Percentiles rank a stretch among this genome's conserved stretches.
Conservation (phyloP, 2,329 filamentous ascomycete genomes). For the Aspergillus flavus region DNA sequence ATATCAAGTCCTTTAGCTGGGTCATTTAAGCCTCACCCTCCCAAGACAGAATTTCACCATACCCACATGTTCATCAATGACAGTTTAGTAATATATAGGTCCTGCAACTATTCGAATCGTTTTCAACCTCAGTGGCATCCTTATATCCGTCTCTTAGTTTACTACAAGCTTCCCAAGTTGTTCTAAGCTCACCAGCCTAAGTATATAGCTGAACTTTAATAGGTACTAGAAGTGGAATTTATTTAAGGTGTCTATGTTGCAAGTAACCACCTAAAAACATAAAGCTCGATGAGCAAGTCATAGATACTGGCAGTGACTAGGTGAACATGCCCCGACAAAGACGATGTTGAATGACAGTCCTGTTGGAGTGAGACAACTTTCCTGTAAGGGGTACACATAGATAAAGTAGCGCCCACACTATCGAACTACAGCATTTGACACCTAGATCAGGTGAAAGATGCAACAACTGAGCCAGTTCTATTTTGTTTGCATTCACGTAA, state of each 20-base stretch:
- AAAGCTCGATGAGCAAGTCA: neutral
- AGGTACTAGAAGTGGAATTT: neutral
- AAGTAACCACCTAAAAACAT: neutral
- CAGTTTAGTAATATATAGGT: no score
- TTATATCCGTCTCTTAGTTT: neutral
- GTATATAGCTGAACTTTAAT: neutral
- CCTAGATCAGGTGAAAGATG: neutral
- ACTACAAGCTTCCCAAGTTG: neutral
- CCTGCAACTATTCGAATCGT: no score
- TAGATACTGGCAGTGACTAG: neutral
- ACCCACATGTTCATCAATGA: no score
- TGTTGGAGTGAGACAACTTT: neutral
- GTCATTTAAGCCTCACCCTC: no score
- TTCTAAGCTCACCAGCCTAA: neutral
- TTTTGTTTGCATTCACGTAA: constrained; percentile 4
- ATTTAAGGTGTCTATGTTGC: neutral
- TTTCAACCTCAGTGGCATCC: no score
- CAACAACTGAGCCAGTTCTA: neutral
- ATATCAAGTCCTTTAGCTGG: no score
- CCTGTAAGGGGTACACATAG: neutral
- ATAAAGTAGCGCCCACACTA: neutral
- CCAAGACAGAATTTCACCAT: no score
- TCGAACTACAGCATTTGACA: neutral
- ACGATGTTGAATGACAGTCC: neutral
- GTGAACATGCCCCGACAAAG: neutral